phyloP scores from a whole-genome alignment of 2,329 filamentous ascomycete genomes.

The Biscogniauxia sp. region DNA sequence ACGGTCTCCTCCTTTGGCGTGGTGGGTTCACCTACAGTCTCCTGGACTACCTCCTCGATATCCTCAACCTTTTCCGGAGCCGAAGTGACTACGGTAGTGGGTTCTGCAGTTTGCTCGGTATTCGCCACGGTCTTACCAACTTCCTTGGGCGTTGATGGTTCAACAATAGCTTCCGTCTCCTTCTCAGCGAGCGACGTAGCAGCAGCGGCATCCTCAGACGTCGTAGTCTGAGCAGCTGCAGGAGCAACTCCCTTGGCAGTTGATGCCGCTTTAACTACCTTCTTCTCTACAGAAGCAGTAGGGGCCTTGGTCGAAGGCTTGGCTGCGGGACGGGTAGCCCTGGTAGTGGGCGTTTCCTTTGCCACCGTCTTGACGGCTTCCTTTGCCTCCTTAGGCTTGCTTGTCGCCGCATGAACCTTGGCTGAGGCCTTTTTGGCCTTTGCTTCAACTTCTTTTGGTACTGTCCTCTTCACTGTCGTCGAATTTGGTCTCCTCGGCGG shows the following conservation, averaged over 20 bases:
- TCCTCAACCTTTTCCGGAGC: constrained; percentile 27
- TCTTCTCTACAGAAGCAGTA: constrained; percentile 15
- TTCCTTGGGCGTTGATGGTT: constrained; percentile 4
- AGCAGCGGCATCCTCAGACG: constrained; percentile 13
- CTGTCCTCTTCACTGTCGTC: constrained; percentile 16
- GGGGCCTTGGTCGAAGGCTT: constrained; percentile 20
- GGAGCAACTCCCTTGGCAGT: constrained; percentile 5
- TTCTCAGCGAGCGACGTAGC: constrained; percentile 12
- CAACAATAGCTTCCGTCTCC: constrained; percentile 9
- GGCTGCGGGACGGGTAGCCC: constrained; percentile 22
- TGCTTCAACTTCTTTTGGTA: constrained; percentile 20
- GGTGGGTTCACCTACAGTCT: constrained; percentile 10
- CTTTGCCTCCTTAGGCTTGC: constrained; percentile 22
- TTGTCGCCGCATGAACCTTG: constrained; percentile 24
- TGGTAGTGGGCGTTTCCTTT: constrained; percentile 21
- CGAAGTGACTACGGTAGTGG: constrained; percentile 13
- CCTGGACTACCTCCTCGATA: constrained; percentile 27
- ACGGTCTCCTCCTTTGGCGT: constrained; percentile 2
- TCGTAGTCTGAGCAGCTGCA: constrained; percentile 17
- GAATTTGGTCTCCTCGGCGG: constrained; percentile 43
- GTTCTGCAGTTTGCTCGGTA: constrained; percentile 1
- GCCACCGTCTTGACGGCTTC: constrained; percentile 17
- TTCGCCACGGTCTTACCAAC: constrained; percentile 2
- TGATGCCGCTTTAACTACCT: constrained; percentile 3
- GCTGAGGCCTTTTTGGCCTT: constrained; percentile 26